phyloP scores from a whole-genome alignment of 2,329 filamentous ascomycete species.

The Claviceps lovelessii region DNA sequence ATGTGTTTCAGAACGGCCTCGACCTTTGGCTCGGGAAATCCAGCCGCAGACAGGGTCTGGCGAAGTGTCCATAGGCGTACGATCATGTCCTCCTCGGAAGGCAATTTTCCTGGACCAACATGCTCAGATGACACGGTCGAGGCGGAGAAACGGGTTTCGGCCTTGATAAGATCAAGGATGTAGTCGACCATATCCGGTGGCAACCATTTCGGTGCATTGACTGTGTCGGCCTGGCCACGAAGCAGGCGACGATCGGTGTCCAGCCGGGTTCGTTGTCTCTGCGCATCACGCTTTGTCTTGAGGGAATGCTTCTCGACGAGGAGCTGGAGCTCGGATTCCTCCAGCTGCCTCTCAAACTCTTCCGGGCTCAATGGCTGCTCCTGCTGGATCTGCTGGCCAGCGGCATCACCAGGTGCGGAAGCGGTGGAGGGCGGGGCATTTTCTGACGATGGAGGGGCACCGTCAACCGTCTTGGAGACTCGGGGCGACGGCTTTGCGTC shows the following conservation, averaged over 20 bases:
- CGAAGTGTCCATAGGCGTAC: conserved; percentile 75
- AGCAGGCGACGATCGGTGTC: conserved; percentile 77
- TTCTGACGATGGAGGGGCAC: conserved; percentile 7
- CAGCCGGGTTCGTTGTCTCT: conserved; percentile 60
- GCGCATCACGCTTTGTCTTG: conserved; percentile 66
- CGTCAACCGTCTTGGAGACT: conserved; percentile 15
- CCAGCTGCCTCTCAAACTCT: conserved; percentile 77
- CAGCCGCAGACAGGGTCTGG: conserved; percentile 52
- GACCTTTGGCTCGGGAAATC: conserved; percentile 51
- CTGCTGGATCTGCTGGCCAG: conserved; percentile 7
- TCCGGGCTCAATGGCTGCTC: conserved; percentile 56
- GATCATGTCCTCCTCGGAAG: conserved; percentile 61
- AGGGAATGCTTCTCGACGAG: conserved; percentile 71
- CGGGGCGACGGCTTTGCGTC: conserved; percentile 14
- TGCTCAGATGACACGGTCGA: conserved; percentile 35
- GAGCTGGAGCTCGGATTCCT: conserved; percentile 78
- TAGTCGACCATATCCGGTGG: conserved; percentile 63
- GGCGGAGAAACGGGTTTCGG: conserved; percentile 45
- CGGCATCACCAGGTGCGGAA: conserved; percentile 1
- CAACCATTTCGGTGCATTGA: conserved; percentile 67
- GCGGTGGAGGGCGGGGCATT: conserved; percentile 16
- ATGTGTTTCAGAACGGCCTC: conserved; percentile 51
- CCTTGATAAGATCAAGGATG: conserved; percentile 58
- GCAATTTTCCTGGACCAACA: conserved; percentile 34
- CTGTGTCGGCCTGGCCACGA: conserved; percentile 58